A percentile compares a stretch with the other conserved stretches of the same genome.
These are phyloP conservation scores for Glycine tomentella DNA, from an alignment of 306 rosid species.

Conservation along the genomic window DNA sequence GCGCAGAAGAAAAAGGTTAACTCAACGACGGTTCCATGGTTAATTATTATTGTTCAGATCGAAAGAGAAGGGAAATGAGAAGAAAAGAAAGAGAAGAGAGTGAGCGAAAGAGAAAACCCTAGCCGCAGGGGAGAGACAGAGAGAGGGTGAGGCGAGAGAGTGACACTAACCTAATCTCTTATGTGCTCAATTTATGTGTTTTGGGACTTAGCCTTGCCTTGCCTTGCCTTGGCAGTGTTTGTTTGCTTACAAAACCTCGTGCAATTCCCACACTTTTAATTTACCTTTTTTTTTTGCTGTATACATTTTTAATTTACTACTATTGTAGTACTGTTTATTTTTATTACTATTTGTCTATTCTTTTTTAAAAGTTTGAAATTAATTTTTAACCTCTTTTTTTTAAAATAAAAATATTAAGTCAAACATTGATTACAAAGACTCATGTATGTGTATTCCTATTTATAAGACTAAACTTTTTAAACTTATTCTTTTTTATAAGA, in stretches of 20 bases:
- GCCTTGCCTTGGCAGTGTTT: neutral
- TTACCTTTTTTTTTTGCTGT: neutral
- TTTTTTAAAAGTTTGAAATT: too few species aligned
- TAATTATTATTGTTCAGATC: neutral
- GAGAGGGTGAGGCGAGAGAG: neutral
- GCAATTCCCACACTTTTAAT: neutral
- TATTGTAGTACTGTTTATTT: too few species aligned
- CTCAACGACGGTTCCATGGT: neutral
- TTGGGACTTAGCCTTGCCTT: neutral
- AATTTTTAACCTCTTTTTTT: too few species aligned
- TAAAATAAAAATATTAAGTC: too few species aligned
- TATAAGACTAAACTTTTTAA: too few species aligned
- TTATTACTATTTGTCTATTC: neutral
- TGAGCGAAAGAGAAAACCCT: neutral
- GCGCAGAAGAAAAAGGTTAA: neutral
- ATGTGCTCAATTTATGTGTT: constrained; percentile 7
- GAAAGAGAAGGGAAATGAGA: too few species aligned
- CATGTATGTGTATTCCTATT: too few species aligned
- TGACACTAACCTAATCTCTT: constrained; percentile 21
- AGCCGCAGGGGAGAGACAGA: constrained; percentile 4
- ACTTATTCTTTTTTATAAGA: too few species aligned
- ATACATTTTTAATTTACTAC: too few species aligned
- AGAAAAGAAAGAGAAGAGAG: neutral
- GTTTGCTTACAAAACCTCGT: neutral
- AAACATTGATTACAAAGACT: too few species aligned